These are phyloP conservation scores for Diaporthe batatas DNA, from an alignment of 2,329 filamentous ascomycete species.

Conservation along the genomic window DNA sequence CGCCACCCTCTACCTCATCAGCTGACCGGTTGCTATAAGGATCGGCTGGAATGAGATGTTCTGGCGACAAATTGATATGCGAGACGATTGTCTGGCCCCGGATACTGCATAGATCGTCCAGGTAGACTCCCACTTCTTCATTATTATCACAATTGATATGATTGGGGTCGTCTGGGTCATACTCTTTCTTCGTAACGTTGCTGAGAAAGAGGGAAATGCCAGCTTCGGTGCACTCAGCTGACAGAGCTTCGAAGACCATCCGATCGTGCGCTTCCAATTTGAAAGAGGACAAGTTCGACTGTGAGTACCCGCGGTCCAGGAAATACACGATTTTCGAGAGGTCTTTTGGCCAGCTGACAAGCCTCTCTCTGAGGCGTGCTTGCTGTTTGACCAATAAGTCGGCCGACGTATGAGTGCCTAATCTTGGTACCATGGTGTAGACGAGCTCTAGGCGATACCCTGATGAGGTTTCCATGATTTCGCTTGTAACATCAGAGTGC, in stretches of 20 bases:
- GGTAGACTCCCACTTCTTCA: no score
- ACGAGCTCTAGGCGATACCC: constrained; percentile 62
- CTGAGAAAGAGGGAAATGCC: constrained; percentile 45
- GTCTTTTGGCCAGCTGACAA: constrained; percentile 41
- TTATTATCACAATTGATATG: no score
- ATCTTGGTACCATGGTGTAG: constrained; percentile 60
- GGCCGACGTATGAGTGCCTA: constrained; percentile 39
- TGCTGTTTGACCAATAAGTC: constrained; percentile 39
- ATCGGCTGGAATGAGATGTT: background rate
- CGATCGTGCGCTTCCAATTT: constrained; percentile 46
- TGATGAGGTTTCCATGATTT: constrained; percentile 56
- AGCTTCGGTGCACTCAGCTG: constrained; percentile 36
- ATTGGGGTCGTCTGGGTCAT: background rate
- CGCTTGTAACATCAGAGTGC: constrained; percentile 64
- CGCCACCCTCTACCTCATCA: constrained; percentile 36
- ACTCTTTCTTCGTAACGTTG: constrained; percentile 42
- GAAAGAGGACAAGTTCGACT: constrained; percentile 41
- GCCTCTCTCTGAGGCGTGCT: constrained; percentile 33
- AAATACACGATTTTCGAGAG: constrained; percentile 38
- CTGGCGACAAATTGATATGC: background rate
- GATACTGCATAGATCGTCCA: no score
- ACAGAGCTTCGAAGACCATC: constrained; percentile 42
- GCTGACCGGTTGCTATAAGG: background rate
- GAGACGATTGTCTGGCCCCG: constrained; percentile 28
- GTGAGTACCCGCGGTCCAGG: constrained; percentile 46